Evolutionary conservation across 2,329 filamentous ascomycete species (phyloP), one percentile per base, ranked within the genome.

Genomic region (Diaporthe aspalathi): DNA sequence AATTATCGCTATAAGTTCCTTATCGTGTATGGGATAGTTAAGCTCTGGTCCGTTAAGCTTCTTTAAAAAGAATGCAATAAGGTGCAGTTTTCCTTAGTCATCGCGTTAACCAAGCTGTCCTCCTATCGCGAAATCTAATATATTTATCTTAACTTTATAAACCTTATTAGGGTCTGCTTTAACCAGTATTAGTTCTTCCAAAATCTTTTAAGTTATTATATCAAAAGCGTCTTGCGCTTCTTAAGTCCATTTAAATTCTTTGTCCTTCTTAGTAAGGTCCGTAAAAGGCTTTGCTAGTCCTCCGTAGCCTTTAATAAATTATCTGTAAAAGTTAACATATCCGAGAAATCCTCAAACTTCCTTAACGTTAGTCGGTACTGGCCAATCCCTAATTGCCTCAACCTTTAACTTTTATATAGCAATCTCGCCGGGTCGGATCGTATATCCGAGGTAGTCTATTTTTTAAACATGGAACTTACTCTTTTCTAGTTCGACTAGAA

Each of bases 281-380:
- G 17, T 62, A 17, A 62, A 22, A 8, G 5, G 22, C 17, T 11
- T 47, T 38, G n/a, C 11, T 24, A 54, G 5, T 47, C 16, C 12
- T 43, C 17, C 35, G 43, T 67, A 67, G 1, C 47, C 56, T 27
- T 43, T 67, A 56, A 54, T 67, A 56, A 54, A 35, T 9, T 35
- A 9, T 35, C 9, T 5, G 32, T 35, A 35, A 9, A 35, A 35
- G 32, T 35, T 35, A 35, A 35, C 9, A 35, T 35, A 35, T 35
- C 32, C 32, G 5, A 5, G 32, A 9, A 35, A 35, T 35, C 32
- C 32, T 35, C 32, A 35, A 5, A 35, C 9, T 5, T 35, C 32
- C 32, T 35, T 35, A 9, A 35, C 32, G 32, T 35, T 35, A 9
- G 32, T 35, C 9, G 32, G 32, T 5, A 9, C 9, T 5, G 32